Evolutionary conservation across 176 grass and related monocot genomes (phyloP).

Genomic region (Carex scoparia): DNA sequence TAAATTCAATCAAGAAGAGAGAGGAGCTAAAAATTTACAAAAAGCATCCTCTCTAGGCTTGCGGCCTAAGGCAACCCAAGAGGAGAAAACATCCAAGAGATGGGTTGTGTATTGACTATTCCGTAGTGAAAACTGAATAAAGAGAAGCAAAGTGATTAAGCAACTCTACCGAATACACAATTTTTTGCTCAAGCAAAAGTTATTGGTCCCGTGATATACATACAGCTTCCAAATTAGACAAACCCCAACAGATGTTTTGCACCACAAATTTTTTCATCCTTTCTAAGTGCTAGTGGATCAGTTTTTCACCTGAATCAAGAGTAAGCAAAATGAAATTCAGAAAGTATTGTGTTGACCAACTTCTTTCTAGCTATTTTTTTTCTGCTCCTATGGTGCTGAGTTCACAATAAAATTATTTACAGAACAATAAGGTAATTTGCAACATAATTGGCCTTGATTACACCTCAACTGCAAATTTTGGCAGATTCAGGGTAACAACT

Average conservation of each 20-base stretch:
- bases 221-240: not conserved
- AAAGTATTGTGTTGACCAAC: not conserved
- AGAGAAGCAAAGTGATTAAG: not conserved
- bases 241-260: not conserved
- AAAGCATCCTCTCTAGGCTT: not conserved
- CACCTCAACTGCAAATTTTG: not conserved
- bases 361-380: not conserved
- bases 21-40: not conserved
- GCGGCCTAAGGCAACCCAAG: too few relatives aligned
- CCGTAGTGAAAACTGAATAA: not conserved
- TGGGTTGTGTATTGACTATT: not conserved
- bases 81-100: not conserved
- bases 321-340: not conserved
- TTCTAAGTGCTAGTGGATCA: not conserved
- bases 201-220: not conserved
- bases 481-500: not conserved
- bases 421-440: not conserved
- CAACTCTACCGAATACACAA: not conserved
- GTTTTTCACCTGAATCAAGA: not conserved
- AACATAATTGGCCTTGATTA: not conserved
- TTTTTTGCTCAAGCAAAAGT: not conserved
- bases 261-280: not conserved
- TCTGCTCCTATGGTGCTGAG: not conserved
- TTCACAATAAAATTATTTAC: not conserved
- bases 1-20: not conserved